Conservation (phyloP, 768 basidiomycete genomes). For the Leccinum variicolor region DNA sequence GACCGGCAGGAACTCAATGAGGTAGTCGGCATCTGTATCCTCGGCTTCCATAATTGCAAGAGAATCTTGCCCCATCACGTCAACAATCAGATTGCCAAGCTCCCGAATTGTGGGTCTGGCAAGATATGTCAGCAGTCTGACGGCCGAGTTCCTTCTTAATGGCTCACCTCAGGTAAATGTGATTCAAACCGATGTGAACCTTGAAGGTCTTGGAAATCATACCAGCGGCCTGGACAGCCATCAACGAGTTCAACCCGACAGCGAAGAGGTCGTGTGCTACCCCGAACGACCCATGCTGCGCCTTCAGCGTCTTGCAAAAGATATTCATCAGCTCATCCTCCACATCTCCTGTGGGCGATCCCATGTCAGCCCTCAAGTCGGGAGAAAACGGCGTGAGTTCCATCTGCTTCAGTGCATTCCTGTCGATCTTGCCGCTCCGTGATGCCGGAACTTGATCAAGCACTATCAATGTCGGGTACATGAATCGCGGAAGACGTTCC, state of each 20-base stretch:
- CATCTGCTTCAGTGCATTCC: constrained; percentile 27
- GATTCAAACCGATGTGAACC: constrained; percentile 28
- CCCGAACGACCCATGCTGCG: constrained; percentile 20
- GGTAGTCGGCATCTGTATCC: constrained; percentile 28
- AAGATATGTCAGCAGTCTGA: not conserved
- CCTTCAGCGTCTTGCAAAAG: constrained; percentile 23
- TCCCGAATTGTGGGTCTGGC: constrained; percentile 27
- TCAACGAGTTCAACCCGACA: constrained; percentile 29
- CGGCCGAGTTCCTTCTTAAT: not conserved
- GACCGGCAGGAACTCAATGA: constrained; percentile 29
- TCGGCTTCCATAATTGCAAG: constrained; percentile 30
- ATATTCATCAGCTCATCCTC: constrained; percentile 25
- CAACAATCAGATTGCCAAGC: constrained; percentile 24
- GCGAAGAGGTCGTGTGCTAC: constrained; percentile 29
- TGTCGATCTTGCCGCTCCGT: constrained; percentile 28
- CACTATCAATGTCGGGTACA: constrained; percentile 30
- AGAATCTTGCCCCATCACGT: constrained; percentile 27
- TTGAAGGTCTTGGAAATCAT: constrained; percentile 27
- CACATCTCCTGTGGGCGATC: constrained; percentile 24
- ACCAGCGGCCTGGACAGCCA: constrained; percentile 32
- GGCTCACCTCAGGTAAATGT: constrained; percentile 28
- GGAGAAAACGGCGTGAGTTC: constrained; percentile 21
- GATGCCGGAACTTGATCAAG: constrained; percentile 24
- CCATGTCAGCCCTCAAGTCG: constrained; percentile 23
- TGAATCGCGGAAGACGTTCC: constrained; percentile 31